These are phyloP conservation scores for Fusarium praegraminearum DNA, from an alignment of 2,329 filamentous ascomycete species.

Conservation along the genomic window DNA sequence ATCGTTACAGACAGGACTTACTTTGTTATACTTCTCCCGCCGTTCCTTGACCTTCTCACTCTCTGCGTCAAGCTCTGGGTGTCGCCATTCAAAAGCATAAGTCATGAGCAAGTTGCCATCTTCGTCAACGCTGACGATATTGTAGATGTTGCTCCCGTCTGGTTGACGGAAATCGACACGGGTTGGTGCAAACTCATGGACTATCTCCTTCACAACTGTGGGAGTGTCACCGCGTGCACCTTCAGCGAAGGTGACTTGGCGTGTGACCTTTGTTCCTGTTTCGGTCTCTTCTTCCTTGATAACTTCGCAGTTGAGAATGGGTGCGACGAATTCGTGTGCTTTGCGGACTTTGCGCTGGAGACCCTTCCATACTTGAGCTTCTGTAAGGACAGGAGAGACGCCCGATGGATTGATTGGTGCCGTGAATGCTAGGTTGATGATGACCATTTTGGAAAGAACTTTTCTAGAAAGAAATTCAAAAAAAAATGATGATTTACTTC, in stretches of 20 bases:
- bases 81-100: conserved; percentile 54
- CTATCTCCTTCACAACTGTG: conserved; percentile 47
- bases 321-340: conserved; percentile 54
- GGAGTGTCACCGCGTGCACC: conserved; percentile 15
- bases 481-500: no score
- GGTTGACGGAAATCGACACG: conserved; percentile 53
- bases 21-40: conserved; percentile 40
- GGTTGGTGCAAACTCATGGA: conserved; percentile 50
- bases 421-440: conserved; percentile 51
- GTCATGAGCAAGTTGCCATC: conserved; percentile 52
- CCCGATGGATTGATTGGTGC: conserved; percentile 53
- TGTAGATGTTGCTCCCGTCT: conserved; percentile 53
- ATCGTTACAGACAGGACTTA: neutral
- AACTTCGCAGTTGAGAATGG: conserved; percentile 51
- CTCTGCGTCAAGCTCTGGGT: conserved; percentile 47
- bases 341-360: conserved; percentile 53
- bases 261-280: conserved; percentile 41
- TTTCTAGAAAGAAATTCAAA: no score
- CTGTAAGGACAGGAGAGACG: conserved; percentile 47
- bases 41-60: conserved; percentile 45
- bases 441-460: conserved; percentile 49
- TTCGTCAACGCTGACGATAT: conserved; percentile 49
- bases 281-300: conserved; percentile 43
- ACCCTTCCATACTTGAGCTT: conserved; percentile 53
- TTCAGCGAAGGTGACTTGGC: conserved; percentile 48